Conservation (phyloP, 1,139 yeast genomes). For the Kodamaea sp. region DNA sequence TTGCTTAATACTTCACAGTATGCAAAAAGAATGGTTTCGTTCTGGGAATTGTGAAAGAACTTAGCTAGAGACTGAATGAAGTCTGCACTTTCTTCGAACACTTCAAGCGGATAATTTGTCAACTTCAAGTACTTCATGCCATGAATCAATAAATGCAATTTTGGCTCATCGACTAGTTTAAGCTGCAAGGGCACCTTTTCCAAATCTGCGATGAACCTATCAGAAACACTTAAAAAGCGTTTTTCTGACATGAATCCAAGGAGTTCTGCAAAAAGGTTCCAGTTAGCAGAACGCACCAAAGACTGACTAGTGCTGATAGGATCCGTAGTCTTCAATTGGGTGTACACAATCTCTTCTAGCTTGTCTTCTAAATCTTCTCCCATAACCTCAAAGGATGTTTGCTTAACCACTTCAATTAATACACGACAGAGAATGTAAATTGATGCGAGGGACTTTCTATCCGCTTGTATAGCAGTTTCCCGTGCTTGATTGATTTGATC, state of each 20-base stretch:
- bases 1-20: conserved; percentile 83
- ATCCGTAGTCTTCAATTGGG: conserved; percentile 85
- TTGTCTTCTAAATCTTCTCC: conserved; percentile 83
- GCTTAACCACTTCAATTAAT: conserved; percentile 87
- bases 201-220: conserved; percentile 87
- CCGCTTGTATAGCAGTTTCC: conserved; percentile 78
- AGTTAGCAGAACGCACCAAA: conserved; percentile 81
- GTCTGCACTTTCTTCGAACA: conserved; percentile 90
- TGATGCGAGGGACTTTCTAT: conserved; percentile 80
- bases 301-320: conserved; percentile 68
- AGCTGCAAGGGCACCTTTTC: conserved; percentile 65
- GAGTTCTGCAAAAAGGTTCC: conserved; percentile 89
- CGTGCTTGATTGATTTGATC: conserved; percentile 58
- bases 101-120: conserved; percentile 82
- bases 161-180: conserved; percentile 63
- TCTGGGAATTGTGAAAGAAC: conserved; percentile 69
- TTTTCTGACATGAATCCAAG: conserved; percentile 88
- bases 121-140: conserved; percentile 88
- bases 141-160: conserved; percentile 72
- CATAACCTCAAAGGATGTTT: conserved; percentile 68
- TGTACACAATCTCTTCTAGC: conserved; percentile 89
- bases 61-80: conserved; percentile 83
- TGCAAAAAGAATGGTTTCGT: conserved; percentile 65
- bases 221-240: conserved; percentile 84
- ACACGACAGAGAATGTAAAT: conserved; percentile 92